phyloP scores from a whole-genome alignment of 1,284 basidiomycete genomes.

The Pulveroboletus sp. region DNA sequence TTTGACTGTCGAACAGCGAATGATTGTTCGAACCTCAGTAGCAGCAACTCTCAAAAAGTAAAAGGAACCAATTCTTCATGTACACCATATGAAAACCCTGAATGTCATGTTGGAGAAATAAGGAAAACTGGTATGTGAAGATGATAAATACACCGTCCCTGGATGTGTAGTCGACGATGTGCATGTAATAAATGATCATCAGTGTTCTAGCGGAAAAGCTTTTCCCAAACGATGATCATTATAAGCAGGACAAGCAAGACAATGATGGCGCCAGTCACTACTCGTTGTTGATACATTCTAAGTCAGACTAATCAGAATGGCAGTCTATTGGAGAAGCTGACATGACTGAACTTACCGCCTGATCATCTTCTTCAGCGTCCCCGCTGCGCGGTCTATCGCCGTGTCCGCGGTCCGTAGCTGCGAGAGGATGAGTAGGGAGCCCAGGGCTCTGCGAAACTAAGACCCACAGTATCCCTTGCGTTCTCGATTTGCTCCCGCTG shows the following conservation, averaged over 20 bases:
- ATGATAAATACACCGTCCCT: slow-evolving; percentile 37
- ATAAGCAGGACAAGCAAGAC: slow-evolving; percentile 70
- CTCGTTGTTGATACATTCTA: slow-evolving; percentile 83
- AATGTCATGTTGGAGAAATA: neutral
- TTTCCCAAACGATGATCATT: slow-evolving; percentile 70
- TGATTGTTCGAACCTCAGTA: slow-evolving; percentile 1
- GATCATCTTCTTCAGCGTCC: slow-evolving; percentile 77
- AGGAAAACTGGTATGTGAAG: slow-evolving; percentile 21
- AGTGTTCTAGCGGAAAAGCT: slow-evolving; percentile 46
- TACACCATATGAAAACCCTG: slow-evolving; percentile 9
- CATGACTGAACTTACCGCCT: slow-evolving; percentile 52
- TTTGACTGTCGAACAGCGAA: slow-evolving; percentile 62
- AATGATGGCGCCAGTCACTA: slow-evolving; percentile 71
- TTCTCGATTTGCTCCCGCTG: slow-evolving; percentile 98
- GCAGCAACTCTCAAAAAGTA: neutral
- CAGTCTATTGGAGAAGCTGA: slow-evolving; percentile 3
- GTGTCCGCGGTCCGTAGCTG: slow-evolving; percentile 71
- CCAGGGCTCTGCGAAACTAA: neutral
- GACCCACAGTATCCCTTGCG: slow-evolving; percentile 80
- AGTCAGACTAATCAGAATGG: slow-evolving; percentile 29
- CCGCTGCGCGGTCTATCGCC: slow-evolving; percentile 71
- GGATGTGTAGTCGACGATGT: slow-evolving; percentile 9
- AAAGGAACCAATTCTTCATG: slow-evolving; percentile 15
- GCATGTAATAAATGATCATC: slow-evolving; percentile 17
- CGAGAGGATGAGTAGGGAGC: slow-evolving; percentile 10